Evolutionary conservation across 2,329 filamentous ascomycete genomes (phyloP).

Genomic region (Exserohilum rostratum): DNA sequence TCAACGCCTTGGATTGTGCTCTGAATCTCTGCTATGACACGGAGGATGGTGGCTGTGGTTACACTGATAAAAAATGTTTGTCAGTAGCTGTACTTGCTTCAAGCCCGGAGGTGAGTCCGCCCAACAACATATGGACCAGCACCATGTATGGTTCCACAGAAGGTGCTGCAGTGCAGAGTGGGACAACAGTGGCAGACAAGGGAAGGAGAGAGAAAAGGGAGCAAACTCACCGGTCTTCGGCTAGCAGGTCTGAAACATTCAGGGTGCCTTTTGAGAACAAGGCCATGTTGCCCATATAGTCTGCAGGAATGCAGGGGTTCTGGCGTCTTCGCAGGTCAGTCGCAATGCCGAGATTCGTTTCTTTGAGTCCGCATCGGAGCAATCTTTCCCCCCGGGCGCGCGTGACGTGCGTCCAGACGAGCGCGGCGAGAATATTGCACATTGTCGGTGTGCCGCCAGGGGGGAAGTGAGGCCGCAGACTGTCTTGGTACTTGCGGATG

Average conservation of each 20-base stretch:
- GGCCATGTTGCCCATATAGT: conserved; percentile 45
- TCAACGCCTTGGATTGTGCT: conserved; percentile 36
- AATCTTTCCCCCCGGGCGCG: conserved; percentile 37
- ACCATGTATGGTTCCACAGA: conserved; percentile 8
- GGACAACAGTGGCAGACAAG: conserved; percentile 1
- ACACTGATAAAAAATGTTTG: conserved; percentile 33
- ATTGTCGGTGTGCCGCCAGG: conserved; percentile 30
- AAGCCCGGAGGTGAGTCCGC: not conserved
- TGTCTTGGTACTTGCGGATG: conserved; percentile 36
- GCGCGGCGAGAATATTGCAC: conserved; percentile 42
- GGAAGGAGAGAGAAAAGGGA: conserved; percentile 2
- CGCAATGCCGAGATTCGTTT: conserved; percentile 39
- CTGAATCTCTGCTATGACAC: conserved; percentile 35
- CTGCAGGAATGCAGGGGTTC: conserved; percentile 27
- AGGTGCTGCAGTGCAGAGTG: conserved; percentile 6
- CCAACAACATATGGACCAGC: conserved; percentile 11
- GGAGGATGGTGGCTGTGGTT: conserved; percentile 36
- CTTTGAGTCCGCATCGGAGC: conserved; percentile 19
- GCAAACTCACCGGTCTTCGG: conserved; percentile 38
- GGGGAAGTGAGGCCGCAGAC: conserved; percentile 25
- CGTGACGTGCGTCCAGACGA: conserved; percentile 46
- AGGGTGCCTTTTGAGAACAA: conserved; percentile 38
- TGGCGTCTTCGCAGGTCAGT: conserved; percentile 39
- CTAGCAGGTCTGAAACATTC: conserved; percentile 30
- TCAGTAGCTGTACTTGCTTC: conserved; percentile 12